A percentile compares a stretch with the other conserved stretches of the same genome.
phyloP scores from a whole-genome alignment of 768 basidiomycete species.

The Termitomyces sp. region DNA sequence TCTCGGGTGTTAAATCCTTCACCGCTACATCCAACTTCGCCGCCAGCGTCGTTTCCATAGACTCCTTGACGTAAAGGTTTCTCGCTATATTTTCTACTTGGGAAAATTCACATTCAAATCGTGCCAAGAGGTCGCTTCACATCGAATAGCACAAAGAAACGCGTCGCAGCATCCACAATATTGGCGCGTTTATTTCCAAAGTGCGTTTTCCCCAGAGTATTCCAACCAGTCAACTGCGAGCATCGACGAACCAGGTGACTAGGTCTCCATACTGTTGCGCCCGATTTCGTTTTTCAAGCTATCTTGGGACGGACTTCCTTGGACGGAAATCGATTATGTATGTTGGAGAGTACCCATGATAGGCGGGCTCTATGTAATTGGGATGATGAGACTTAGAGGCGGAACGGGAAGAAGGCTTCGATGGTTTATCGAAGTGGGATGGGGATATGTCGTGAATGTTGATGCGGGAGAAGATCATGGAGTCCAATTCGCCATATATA shows the following conservation, averaged over 20 bases:
- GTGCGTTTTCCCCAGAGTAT: constrained; percentile 27
- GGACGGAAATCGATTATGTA: constrained; percentile 52
- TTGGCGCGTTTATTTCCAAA: constrained; percentile 30
- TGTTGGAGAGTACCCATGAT: constrained; percentile 41
- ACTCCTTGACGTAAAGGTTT: constrained; percentile 20
- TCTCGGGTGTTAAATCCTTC: constrained; percentile 24
- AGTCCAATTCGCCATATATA: constrained; percentile 3
- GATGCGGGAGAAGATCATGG: constrained; percentile 1
- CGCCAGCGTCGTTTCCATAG: constrained; percentile 8
- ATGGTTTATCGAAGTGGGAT: not conserved
- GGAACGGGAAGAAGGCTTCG: not conserved
- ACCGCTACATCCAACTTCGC: constrained; percentile 26
- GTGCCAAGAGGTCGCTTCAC: constrained; percentile 16
- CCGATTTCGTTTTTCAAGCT: constrained; percentile 18
- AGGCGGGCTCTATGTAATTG: constrained; percentile 26
- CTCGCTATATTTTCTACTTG: constrained; percentile 17
- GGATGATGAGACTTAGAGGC: not conserved
- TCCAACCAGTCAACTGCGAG: constrained; percentile 55
- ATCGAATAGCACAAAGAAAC: constrained; percentile 24
- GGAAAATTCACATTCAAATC: constrained; percentile 19
- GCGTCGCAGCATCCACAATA: constrained; percentile 35
- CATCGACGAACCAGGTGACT: constrained; percentile 48
- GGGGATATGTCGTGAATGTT: constrained; percentile 1
- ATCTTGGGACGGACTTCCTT: constrained; percentile 27
- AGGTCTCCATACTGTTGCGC: constrained; percentile 29